phyloP scores from a whole-genome alignment of 2,329 filamentous ascomycete species.

The Epicoccum nigrum region DNA sequence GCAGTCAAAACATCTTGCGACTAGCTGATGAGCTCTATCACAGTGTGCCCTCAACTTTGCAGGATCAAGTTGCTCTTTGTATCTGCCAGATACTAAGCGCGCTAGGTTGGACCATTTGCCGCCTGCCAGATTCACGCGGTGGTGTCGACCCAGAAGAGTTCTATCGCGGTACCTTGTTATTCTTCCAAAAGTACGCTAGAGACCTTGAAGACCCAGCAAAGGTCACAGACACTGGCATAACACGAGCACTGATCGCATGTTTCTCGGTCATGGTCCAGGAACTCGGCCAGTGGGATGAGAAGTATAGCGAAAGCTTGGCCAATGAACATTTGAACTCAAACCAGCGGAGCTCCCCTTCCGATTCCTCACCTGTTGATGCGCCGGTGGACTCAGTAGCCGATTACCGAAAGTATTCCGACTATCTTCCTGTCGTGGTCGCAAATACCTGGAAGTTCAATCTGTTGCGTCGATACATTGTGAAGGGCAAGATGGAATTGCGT shows the following conservation, averaged over 20 bases:
- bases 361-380: conserved; percentile 14
- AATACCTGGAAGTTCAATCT: conserved; percentile 73
- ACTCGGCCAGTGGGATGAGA: conserved; percentile 36
- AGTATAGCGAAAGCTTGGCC: conserved; percentile 32
- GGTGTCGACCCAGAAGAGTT: conserved; percentile 27
- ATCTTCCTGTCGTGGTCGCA: conserved; percentile 59
- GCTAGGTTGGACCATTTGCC: conserved; percentile 33
- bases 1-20: conserved; percentile 33
- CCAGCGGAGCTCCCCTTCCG: conserved; percentile 33
- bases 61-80: conserved; percentile 26
- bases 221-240: conserved; percentile 31
- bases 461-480: conserved; percentile 74
- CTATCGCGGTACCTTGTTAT: conserved; percentile 27
- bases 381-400: conserved; percentile 9
- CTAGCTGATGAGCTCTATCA: conserved; percentile 31
- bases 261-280: conserved; percentile 32
- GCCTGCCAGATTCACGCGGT: conserved; percentile 10
- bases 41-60: conserved; percentile 22
- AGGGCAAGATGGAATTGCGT: conserved; percentile 88
- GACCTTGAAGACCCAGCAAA: conserved; percentile 38
- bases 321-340: conserved; percentile 32
- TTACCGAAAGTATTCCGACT: conserved; percentile 36
- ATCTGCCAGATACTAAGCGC: conserved; percentile 26
- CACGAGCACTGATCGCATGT: conserved; percentile 33
- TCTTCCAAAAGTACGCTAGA: conserved; percentile 37